Conservation (phyloP, 1,284 basidiomycete genomes). For the Cystobasidium slooffiae region DNA sequence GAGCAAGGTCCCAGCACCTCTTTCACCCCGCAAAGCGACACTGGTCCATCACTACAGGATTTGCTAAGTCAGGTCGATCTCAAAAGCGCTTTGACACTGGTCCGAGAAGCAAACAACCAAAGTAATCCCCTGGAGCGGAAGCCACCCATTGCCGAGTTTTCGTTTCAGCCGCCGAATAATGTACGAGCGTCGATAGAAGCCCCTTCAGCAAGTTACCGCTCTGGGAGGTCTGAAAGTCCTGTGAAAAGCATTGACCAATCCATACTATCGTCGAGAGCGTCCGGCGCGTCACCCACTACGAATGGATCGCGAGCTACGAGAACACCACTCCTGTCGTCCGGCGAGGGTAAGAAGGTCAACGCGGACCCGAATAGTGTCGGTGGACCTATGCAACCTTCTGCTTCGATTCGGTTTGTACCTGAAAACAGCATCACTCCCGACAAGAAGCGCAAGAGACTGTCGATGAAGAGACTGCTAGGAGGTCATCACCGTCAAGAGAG, state of each 20-base stretch:
- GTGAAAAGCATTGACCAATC: not conserved
- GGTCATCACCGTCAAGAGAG: not conserved
- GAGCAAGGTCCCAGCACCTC: not conserved
- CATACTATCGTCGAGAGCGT: not conserved
- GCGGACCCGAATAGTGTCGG: not conserved
- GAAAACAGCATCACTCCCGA: not conserved
- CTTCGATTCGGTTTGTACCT: not conserved
- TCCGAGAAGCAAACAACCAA: constrained; percentile 8
- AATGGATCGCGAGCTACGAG: not conserved
- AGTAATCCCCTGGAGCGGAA: not conserved
- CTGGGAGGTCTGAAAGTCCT: constrained; percentile 1
- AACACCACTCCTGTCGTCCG: constrained; percentile 5
- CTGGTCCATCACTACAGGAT: constrained; percentile 37
- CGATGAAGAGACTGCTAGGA: constrained; percentile 12
- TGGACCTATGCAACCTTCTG: not conserved
- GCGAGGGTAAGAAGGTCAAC: not conserved
- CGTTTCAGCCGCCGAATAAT: not conserved
- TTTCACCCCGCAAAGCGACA: no score
- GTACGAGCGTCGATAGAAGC: not conserved
- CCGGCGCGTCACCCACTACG: not conserved
- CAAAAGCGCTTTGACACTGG: constrained; percentile 21
- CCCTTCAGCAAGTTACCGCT: not conserved
- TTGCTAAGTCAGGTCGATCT: constrained; percentile 37
- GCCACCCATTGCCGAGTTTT: no score
- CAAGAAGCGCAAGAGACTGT: constrained; percentile 18